Percentiles rank a stretch among this genome's conserved stretches.
These are phyloP conservation scores for Pythium sp. DNA, from an alignment of 352 stramenopile genomes.

Conservation along the genomic window DNA sequence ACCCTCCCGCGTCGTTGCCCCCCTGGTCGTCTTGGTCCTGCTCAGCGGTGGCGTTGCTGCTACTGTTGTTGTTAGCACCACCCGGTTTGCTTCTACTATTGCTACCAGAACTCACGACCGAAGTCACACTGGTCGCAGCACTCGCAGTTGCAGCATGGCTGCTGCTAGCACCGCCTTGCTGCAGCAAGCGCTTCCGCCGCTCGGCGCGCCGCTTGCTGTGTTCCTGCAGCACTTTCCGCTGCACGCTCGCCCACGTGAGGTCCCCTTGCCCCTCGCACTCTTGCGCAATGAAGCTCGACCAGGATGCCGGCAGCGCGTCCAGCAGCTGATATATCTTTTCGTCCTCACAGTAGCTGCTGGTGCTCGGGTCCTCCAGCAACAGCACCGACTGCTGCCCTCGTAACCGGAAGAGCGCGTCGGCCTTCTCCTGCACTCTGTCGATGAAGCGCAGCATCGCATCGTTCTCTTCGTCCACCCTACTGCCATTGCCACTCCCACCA, in stretches of 20 bases:
- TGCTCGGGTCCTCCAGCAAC: background rate
- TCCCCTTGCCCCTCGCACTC: background rate
- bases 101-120: background rate
- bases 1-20: background rate
- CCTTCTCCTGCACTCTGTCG: constrained; percentile 1
- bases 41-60: background rate
- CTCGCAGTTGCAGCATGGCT: background rate
- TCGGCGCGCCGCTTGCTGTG: constrained; percentile 5
- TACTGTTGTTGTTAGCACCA: background rate
- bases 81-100: background rate
- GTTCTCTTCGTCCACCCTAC: background rate
- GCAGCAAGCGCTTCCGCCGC: background rate
- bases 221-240: constrained; percentile 10
- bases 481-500: background rate
- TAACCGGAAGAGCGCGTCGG: constrained; percentile 5
- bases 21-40: background rate
- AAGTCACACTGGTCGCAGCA: background rate
- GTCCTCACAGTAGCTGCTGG: constrained; percentile 3
- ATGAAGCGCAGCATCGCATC: constrained; percentile 12
- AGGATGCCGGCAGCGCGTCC: constrained; percentile 8
- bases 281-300: constrained; percentile 6
- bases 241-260: constrained; percentile 11
- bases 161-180: background rate
- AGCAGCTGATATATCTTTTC: constrained; percentile 14
- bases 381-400: background rate